These are phyloP conservation scores for Corynespora cassiicola DNA, from an alignment of 2,329 filamentous ascomycete species.

Conservation along the genomic window DNA sequence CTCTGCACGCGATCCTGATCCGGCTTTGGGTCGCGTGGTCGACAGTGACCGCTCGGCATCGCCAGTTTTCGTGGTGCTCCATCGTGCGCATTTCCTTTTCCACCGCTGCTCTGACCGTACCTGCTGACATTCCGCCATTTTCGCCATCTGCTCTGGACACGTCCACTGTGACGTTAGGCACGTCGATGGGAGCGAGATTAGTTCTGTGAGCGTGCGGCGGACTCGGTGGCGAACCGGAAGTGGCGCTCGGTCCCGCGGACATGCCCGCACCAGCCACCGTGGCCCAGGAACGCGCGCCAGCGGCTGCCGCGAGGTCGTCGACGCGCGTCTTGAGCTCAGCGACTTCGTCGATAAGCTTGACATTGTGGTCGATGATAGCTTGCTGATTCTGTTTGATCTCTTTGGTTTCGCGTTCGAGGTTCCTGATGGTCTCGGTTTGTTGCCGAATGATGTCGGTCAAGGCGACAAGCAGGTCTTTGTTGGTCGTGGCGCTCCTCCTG, in stretches of 20 bases:
- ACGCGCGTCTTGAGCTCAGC: conserved; percentile 12
- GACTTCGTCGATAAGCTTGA: conserved; percentile 9
- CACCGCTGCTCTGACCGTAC: conserved; percentile 1
- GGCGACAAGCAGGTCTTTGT: conserved; percentile 10
- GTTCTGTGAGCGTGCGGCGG: conserved; percentile 6
- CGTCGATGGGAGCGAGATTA: conserved; percentile 5
- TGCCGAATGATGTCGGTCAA: conserved; percentile 11
- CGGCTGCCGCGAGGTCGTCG: conserved; percentile 9
- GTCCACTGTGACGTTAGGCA: conserved; percentile 9
- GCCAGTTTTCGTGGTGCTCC: conserved; percentile 11
- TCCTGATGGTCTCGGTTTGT: conserved; percentile 8
- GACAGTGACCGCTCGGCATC: conserved; percentile 13
- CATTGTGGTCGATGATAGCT: conserved; percentile 9
- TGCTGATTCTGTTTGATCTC: conserved; percentile 11
- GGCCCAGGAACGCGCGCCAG: conserved; percentile 8
- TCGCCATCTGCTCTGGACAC: conserved; percentile 10
- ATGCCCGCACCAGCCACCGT: conserved; percentile 7
- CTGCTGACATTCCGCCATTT: conserved; percentile 10
- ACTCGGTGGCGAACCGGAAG: conserved; percentile 5
- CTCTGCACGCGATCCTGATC: conserved; percentile 12
- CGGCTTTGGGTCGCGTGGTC: conserved; percentile 10
- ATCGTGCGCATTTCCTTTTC: conserved; percentile 6
- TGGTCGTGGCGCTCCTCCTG: conserved; percentile 10
- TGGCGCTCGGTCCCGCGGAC: conserved; percentile 6
- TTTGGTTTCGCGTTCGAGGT: conserved; percentile 10